A percentile compares a stretch with the other conserved stretches of the same genome.
Evolutionary conservation across 257 asterid species (phyloP).

Genomic region (Nicotiana tabacum): DNA sequence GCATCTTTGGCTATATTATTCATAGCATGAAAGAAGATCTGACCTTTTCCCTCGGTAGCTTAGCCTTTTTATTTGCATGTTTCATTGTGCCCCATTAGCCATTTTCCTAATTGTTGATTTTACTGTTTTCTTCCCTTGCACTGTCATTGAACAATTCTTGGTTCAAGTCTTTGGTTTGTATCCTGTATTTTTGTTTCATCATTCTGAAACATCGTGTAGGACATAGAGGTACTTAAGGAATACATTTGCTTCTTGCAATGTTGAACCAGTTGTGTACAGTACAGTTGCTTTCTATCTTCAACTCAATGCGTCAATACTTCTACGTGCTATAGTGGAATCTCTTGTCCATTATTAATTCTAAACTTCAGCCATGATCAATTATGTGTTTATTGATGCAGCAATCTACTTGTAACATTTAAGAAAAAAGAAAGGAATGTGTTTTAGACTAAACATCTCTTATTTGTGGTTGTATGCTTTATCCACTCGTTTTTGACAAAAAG

Average conservation of each 20-base stretch:
- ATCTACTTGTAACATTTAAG: neutral
- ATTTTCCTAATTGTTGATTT: conserved; percentile 20
- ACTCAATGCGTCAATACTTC: neutral
- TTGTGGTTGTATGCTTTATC: neutral
- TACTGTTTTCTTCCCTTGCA: conserved; percentile 11
- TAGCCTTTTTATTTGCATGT: conserved; percentile 23
- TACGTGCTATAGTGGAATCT: neutral
- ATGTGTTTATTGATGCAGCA: neutral
- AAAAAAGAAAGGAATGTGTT: neutral
- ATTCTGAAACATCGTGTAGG: conserved; percentile 16
- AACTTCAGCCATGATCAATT: neutral
- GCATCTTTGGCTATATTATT: conserved; percentile 22
- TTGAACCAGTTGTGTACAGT: neutral
- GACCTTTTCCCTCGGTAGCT: conserved; percentile 18
- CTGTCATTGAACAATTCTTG: conserved; percentile 21
- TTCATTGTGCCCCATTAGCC: conserved; percentile 21
- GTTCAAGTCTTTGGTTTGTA: conserved; percentile 20
- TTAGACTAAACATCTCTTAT: neutral
- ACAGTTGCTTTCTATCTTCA: neutral
- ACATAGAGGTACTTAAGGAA: too few relatives aligned
- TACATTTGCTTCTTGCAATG: conserved; percentile 7
- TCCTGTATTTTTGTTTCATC: conserved; percentile 19
- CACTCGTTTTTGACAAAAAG: neutral
- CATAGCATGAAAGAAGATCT: conserved; percentile 22
- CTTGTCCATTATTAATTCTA: neutral